Percentiles rank a stretch among this genome's conserved stretches.
phyloP scores from a whole-genome alignment of 257 asterid species.

The Voacanga thouarsii region DNA sequence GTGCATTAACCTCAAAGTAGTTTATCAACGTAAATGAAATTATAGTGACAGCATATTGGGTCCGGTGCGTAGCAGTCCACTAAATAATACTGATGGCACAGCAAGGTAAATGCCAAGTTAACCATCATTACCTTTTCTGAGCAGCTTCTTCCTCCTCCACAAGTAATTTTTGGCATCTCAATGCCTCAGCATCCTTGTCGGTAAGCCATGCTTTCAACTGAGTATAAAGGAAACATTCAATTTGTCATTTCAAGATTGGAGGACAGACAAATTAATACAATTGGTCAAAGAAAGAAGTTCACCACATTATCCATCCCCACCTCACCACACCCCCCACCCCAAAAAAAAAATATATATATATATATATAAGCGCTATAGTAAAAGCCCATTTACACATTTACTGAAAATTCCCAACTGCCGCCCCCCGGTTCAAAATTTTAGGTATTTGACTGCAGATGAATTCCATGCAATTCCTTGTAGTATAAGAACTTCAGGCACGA shows the following conservation, averaged over 20 bases:
- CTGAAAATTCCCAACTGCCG: background rate
- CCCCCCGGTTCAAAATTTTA: background rate
- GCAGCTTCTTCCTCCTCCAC: slow-evolving; percentile 98
- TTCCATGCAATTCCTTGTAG: background rate
- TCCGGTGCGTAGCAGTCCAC: background rate
- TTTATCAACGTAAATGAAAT: background rate
- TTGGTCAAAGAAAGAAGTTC: background rate
- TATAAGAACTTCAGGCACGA: background rate
- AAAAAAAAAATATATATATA: no score
- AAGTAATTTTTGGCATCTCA: slow-evolving; percentile 89
- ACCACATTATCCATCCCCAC: no score
- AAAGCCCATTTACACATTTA: background rate
- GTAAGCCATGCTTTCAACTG: slow-evolving; percentile 95
- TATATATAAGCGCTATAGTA: no score
- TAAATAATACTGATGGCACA: background rate
- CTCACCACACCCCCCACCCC: no score
- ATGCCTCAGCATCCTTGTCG: slow-evolving; percentile 92
- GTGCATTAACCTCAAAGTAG: background rate
- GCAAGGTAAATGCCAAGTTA: slow-evolving; percentile 6
- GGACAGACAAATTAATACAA: background rate
- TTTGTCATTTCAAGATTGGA: slow-evolving; percentile 3
- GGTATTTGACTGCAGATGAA: background rate
- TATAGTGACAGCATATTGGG: background rate
- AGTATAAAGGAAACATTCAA: slow-evolving; percentile 25
- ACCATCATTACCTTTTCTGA: slow-evolving; percentile 53